Percentiles rank a stretch among this genome's conserved stretches.
Evolutionary conservation across 2,329 filamentous ascomycete species (phyloP).

Genomic region (Laburnicola sp.): DNA sequence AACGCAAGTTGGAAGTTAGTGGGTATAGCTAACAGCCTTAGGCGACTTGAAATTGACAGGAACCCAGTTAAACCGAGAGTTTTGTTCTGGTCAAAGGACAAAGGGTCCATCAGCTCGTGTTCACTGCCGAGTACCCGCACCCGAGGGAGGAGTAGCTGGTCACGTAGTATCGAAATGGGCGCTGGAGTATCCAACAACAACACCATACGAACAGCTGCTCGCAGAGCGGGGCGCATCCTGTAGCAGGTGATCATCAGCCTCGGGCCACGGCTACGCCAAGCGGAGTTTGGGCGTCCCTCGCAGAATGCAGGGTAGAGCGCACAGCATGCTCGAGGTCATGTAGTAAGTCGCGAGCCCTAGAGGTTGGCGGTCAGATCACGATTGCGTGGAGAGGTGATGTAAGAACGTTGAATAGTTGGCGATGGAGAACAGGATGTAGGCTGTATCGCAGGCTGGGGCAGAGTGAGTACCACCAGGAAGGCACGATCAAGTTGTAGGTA

Average conservation of each 20-base stretch:
- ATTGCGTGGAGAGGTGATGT: too few relatives aligned
- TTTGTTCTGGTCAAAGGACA: background rate
- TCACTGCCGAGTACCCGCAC: slow-evolving; percentile 1
- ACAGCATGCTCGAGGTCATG: slow-evolving; percentile 1
- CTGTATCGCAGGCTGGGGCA: too few relatives aligned
- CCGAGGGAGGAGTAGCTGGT: background rate
- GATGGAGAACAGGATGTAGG: too few relatives aligned
- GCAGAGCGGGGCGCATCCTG: background rate
- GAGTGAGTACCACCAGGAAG: too few relatives aligned
- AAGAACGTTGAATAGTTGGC: too few relatives aligned
- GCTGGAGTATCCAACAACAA: too few relatives aligned
- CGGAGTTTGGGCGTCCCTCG: background rate
- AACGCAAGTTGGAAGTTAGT: too few relatives aligned
- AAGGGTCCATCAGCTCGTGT: background rate
- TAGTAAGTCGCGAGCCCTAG: background rate
- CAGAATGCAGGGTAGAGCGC: slow-evolving; percentile 3
- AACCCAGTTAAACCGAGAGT: background rate
- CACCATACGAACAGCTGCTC: background rate
- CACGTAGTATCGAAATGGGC: too few relatives aligned
- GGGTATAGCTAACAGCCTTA: too few relatives aligned
- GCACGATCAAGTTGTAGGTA: too few relatives aligned
- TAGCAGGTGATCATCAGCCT: slow-evolving; percentile 3
- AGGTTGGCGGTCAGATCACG: too few relatives aligned
- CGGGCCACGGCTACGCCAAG: background rate
- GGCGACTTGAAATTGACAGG: background rate